Conservation (phyloP, 768 basidiomycete genomes). For the Hericium rajendrae region DNA sequence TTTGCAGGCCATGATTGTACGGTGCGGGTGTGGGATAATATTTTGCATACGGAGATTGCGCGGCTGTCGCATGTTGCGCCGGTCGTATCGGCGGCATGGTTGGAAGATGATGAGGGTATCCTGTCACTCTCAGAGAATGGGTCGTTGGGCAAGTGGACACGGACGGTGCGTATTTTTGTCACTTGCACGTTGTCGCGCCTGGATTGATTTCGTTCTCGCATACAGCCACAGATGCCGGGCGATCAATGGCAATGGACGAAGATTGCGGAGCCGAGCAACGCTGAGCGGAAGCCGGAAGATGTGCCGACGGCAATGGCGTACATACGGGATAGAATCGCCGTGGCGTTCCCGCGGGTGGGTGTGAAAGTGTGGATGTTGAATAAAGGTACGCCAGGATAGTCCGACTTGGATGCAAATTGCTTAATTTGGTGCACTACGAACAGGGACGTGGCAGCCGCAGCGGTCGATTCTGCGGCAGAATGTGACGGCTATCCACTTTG, state of each 20-base stretch:
- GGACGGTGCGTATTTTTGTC: conserved; percentile 30
- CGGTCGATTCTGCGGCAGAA: conserved; percentile 56
- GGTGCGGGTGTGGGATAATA: conserved; percentile 49
- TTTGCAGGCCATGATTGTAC: conserved; percentile 44
- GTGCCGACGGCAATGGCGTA: conserved; percentile 13
- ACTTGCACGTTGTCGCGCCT: neutral
- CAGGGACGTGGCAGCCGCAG: conserved; percentile 57
- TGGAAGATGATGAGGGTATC: conserved; percentile 21
- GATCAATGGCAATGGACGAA: conserved; percentile 11
- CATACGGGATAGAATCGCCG: conserved; percentile 10
- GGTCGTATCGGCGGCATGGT: conserved; percentile 46
- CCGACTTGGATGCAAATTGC: conserved; percentile 25
- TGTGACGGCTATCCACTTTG: conserved; percentile 53
- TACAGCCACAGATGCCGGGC: neutral
- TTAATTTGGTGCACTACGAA: neutral
- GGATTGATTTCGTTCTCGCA: neutral
- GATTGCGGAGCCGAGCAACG: conserved; percentile 4
- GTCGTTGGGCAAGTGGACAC: conserved; percentile 53
- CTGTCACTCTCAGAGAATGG: conserved; percentile 34
- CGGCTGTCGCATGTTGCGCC: conserved; percentile 42
- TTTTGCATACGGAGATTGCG: conserved; percentile 39
- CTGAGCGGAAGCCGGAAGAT: conserved; percentile 5
- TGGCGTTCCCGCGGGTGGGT: conserved; percentile 11
- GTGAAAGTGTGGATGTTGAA: conserved; percentile 14
- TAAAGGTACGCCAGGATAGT: conserved; percentile 5